Evolutionary conservation across 306 rosid genomes (phyloP).

Genomic region (Sesbania bispinosa): DNA sequence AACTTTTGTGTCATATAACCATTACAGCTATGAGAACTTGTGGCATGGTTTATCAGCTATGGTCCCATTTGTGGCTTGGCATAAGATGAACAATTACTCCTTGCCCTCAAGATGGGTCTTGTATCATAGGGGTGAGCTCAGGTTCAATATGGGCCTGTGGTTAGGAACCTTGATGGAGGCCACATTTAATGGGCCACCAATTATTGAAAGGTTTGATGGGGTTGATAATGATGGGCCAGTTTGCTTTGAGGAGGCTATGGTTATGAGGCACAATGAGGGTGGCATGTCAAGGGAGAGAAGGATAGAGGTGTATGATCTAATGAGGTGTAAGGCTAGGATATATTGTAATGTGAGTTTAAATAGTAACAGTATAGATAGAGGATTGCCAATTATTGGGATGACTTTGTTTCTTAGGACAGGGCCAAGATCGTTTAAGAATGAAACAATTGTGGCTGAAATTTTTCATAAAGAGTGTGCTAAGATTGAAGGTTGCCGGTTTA

Average conservation of each 20-base stretch:
- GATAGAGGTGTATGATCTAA: slow-evolving; percentile 55
- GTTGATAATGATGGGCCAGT: slow-evolving; percentile 37
- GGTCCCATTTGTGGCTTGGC: slow-evolving; percentile 70
- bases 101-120: slow-evolving; percentile 50
- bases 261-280: slow-evolving; percentile 74
- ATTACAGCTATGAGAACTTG: slow-evolving; percentile 52
- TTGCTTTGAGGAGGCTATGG: slow-evolving; percentile 63
- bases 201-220: slow-evolving; percentile 38
- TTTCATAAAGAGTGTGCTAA: slow-evolving; percentile 46
- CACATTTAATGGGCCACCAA: slow-evolving; percentile 36
- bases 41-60: slow-evolving; percentile 65
- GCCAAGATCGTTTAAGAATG: slow-evolving; percentile 55
- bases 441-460: slow-evolving; percentile 33
- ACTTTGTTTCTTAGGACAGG: slow-evolving; percentile 58
- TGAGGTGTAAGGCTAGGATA: slow-evolving; percentile 63
- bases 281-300: slow-evolving; percentile 61
- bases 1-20: slow-evolving; percentile 67
- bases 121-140: slow-evolving; percentile 68
- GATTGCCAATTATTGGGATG: slow-evolving; percentile 35
- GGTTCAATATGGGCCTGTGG: slow-evolving; percentile 50
- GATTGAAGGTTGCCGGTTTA: slow-evolving; percentile 49
- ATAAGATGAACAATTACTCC: slow-evolving; percentile 34
- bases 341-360: slow-evolving; percentile 43
- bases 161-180: slow-evolving; percentile 47
- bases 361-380: background rate